Base-by-base conservation (phyloP, 192 early-diverging fungal genomes). In the Umbelopsis sp. region DNA sequence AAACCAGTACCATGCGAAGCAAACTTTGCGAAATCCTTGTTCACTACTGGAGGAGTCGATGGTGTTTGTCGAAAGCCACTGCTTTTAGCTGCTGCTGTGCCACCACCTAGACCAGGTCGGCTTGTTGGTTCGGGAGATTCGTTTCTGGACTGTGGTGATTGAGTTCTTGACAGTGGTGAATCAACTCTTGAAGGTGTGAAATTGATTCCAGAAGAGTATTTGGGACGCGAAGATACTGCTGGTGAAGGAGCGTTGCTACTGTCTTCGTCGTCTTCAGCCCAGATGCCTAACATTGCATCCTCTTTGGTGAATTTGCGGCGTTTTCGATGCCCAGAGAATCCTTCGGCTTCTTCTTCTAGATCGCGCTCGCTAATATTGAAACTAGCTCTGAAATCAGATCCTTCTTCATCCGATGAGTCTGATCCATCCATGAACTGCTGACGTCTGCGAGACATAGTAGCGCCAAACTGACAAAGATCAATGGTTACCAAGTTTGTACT, bases 1-100 rank as follows among this genome's bases (percentile, higher is more conserved):
- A 94, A 84, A 10, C 95, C 93, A 38, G 85, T 91, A 5, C 88
- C 87, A 56, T 89, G 84, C 32, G 85, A 87, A 21, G 91, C 90
- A 74, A 96, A 98, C 49, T 87, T 89, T 11, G 86, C 95, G 90
- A 96, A 98, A n/a, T 92, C 92, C 53, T 80, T 85, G 76, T 82
- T 82, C n/a, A 81, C 83, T 2, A 79, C 75, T 38, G 83, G 47
- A 2, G 80, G 34, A 6, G 32, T 45, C 0, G 74, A 66, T 16
- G 69, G 53, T 24, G 76, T 71, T 24, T 71, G 68, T 56, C 49
- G 72, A 29, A 65, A 29, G n/a, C 52, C 67, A 45, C 38, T 67
- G 38, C 65, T 71, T 70, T 31, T 72, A 41, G 66, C 51, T 21
- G 74, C 10, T 26, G 26, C 20, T 20, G 26, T 7, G 21, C 70